A percentile compares a stretch with the other conserved stretches of the same genome.
These are phyloP conservation scores for Dalbergia oliveri DNA, from an alignment of 306 rosid genomes.

Conservation along the genomic window DNA sequence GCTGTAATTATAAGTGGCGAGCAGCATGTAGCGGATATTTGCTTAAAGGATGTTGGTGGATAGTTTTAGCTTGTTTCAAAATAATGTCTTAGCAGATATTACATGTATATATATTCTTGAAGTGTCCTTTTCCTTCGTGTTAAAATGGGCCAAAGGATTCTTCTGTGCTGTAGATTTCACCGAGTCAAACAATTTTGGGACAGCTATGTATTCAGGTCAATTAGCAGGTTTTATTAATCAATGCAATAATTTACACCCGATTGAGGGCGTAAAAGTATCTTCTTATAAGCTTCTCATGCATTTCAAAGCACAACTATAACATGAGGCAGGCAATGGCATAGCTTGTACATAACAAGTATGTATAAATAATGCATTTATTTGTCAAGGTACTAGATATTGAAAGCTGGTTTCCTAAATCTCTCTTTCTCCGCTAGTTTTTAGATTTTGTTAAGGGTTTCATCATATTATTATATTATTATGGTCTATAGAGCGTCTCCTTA, in stretches of 20 bases:
- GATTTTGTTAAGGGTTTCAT: background rate
- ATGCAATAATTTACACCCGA: too few species aligned
- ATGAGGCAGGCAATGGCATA: background rate
- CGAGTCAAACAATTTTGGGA: background rate
- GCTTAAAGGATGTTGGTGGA: background rate
- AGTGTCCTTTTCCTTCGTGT: slow-evolving; percentile 16
- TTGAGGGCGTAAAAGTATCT: too few species aligned
- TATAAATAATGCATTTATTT: background rate
- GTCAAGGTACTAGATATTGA: background rate
- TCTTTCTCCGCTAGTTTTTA: background rate
- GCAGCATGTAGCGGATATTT: background rate
- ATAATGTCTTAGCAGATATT: background rate
- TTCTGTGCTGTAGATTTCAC: too few species aligned
- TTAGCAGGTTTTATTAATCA: background rate
- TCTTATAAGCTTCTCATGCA: background rate
- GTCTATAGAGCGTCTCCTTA: too few species aligned
- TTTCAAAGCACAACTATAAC: background rate
- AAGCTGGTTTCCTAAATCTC: background rate
- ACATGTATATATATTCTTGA: background rate
- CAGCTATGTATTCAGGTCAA: slow-evolving; percentile 7
- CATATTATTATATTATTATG: background rate
- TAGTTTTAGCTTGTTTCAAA: slow-evolving; percentile 36
- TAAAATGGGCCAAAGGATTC: too few species aligned
- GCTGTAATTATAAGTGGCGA: background rate
- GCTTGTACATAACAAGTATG: background rate